Evolutionary conservation across 164 flowering plant genomes (phyloP).

Genomic region (Vitis riparia): DNA sequence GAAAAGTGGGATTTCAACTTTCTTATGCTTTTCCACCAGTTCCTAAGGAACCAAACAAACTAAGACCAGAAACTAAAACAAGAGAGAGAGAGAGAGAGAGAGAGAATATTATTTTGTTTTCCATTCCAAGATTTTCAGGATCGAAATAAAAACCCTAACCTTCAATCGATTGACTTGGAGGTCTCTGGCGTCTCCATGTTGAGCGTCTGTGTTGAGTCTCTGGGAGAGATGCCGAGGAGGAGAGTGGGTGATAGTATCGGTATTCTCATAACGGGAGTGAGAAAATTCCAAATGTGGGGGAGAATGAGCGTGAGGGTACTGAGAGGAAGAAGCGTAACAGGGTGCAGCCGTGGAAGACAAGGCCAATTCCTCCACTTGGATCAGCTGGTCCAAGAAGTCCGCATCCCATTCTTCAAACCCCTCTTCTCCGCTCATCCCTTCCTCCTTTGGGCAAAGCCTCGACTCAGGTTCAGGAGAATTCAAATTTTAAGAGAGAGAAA

Average conservation of each 20-base stretch:
- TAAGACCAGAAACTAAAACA: not conserved
- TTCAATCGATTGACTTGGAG: slow-evolving; percentile 32
- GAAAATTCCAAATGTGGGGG: not conserved
- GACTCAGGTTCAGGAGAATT: too few relatives aligned
- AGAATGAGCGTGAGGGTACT: not conserved
- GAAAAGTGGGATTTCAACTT: not conserved
- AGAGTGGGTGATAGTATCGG: slow-evolving; percentile 22
- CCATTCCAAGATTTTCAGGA: too few relatives aligned
- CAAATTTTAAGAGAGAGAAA: too few relatives aligned
- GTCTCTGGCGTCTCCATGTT: slow-evolving; percentile 17
- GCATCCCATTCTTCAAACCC: slow-evolving; percentile 54
- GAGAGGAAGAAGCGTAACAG: slow-evolving; percentile 6
- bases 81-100: not conserved
- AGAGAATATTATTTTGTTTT: too few relatives aligned
- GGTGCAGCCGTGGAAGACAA: slow-evolving; percentile 22
- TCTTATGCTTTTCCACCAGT: not conserved
- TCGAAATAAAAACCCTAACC: slow-evolving; percentile 21
- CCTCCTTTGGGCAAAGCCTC: not conserved
- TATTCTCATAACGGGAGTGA: not conserved
- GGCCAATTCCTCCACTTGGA: slow-evolving; percentile 46
- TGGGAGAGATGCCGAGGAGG: slow-evolving; percentile 58
- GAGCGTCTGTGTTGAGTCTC: slow-evolving; percentile 10
- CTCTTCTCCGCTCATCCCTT: slow-evolving; percentile 13
- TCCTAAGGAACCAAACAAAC: not conserved
- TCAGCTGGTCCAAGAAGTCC: slow-evolving; percentile 40